Base-by-base conservation (phyloP, 2,329 filamentous ascomycete species). In the Fusarium miscanthi region DNA sequence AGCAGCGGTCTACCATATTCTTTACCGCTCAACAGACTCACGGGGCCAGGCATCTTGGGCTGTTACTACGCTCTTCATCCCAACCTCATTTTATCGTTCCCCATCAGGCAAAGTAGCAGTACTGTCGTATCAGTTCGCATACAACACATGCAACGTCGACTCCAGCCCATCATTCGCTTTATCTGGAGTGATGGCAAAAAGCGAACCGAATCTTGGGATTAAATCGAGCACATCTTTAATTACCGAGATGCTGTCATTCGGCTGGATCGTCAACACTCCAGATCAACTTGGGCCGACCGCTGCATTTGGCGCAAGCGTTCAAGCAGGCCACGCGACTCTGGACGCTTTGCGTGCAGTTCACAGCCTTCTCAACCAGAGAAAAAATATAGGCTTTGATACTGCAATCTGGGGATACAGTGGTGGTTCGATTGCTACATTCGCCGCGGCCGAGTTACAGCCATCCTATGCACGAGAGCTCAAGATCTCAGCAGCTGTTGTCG, bases 251-350 rank as follows among this genome's bases (percentile, higher is more conserved):
- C 54, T 75, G 11, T 63, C 58, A 0, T 38, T 63, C 2, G 73
- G 73, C 2, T 75, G 72, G 69, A 48, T 75, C 2, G 42, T 75
- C 11, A 75, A 66, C 30, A 67, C 51, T 80, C 85, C 86, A 0
- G 86, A 88, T 66, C 84, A 82, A 57, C 80, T 85, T 46, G 84
- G 84, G 0, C 82, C 82, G 1, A 73, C 71, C 7, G 83, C 85
- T 10, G 79, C 83, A 1, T 87, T 85, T 71, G 78, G 80, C 0
- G 81, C 81, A 3, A 83, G 81, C 27, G 74, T 79, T 3, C 78
- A 81, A 37, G 79, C 79, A 8, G 85, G 83, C 0, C 80, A 85
- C 54, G 81, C 82, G 2, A 82, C 82, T 12, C 76, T 85, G 31
- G 82, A 86, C 63, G 78, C 80, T 4, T 63, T 85, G 6, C 81